Percentiles rank a stretch among this genome's conserved stretches.
Evolutionary conservation across 2,329 filamentous ascomycete species (phyloP).

Genomic region (Venturia oleaginea): DNA sequence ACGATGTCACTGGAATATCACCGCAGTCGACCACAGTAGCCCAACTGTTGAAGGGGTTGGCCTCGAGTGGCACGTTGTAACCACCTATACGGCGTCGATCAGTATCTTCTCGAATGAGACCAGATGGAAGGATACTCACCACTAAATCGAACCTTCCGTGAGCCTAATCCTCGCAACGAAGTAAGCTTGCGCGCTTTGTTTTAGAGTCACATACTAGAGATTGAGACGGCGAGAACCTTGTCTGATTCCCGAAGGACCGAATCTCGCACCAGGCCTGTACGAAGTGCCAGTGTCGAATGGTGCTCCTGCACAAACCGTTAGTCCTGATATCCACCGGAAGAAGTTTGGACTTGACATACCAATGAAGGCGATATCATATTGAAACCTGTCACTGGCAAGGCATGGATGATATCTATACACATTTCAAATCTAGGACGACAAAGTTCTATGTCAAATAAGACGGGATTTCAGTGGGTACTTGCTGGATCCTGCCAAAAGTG

Average conservation of each 20-base stretch:
- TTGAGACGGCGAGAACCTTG: conserved; percentile 80
- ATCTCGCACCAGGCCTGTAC: conserved; percentile 74
- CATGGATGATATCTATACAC: conserved; percentile 56
- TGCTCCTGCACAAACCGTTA: conserved; percentile 43
- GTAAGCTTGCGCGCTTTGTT: conserved; percentile 19
- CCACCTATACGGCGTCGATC: conserved; percentile 40
- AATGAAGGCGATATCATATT: conserved; percentile 80
- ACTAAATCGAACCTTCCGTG: conserved; percentile 48
- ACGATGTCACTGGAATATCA: conserved; percentile 79
- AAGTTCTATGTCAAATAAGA: conserved; percentile 4
- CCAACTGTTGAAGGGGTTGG: conserved; percentile 76
- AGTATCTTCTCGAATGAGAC: background rate
- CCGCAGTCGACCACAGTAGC: conserved; percentile 74
- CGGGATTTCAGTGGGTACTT: conserved; percentile 3
- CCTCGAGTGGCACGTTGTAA: conserved; percentile 72
- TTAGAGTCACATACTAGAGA: conserved; percentile 61
- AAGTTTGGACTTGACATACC: conserved; percentile 39
- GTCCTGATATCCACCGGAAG: background rate
- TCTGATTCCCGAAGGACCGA: conserved; percentile 75
- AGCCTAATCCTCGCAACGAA: conserved; percentile 31
- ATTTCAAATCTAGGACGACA: conserved; percentile 9
- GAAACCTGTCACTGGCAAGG: conserved; percentile 57
- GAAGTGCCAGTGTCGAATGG: conserved; percentile 63
- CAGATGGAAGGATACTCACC: conserved; percentile 24
- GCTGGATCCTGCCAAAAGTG: conserved; percentile 67